These are phyloP conservation scores for Ceratobasidium sp. DNA, from an alignment of 1,284 basidiomycete genomes.

Conservation along the genomic window DNA sequence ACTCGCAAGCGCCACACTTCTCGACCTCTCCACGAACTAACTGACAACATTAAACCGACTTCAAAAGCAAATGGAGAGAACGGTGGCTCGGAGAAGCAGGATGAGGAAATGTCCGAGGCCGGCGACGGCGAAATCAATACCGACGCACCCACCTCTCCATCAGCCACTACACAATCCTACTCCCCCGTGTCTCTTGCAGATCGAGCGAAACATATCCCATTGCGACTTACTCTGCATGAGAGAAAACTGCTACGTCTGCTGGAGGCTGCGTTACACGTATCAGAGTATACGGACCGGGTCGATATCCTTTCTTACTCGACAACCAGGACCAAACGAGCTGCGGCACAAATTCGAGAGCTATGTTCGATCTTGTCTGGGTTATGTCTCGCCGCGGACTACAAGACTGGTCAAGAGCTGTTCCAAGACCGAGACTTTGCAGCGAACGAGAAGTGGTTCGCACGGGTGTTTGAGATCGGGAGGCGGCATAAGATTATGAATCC, in stretches of 20 bases:
- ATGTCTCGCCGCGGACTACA: constrained; percentile 82
- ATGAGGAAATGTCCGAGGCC: constrained; percentile 47
- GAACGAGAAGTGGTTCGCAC: constrained; percentile 81
- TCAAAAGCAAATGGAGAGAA: constrained; percentile 19
- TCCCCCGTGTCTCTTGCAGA: constrained; percentile 70
- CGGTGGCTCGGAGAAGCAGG: constrained; percentile 56
- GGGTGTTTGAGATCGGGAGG: constrained; percentile 55
- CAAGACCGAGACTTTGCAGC: constrained; percentile 79
- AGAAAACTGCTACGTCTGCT: constrained; percentile 83
- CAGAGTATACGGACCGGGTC: constrained; percentile 75
- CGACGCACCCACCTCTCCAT: constrained; percentile 53
- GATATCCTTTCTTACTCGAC: constrained; percentile 72
- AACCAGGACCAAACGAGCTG: constrained; percentile 83
- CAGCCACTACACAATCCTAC: constrained; percentile 48
- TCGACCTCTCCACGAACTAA: constrained; percentile 61
- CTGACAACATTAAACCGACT: constrained; percentile 34
- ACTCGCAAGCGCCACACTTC: constrained; percentile 73
- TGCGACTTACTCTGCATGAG: constrained; percentile 77
- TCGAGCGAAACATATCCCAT: constrained; percentile 79
- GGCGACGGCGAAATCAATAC: constrained; percentile 64
- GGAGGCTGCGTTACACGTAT: constrained; percentile 77
- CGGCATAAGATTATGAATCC: constrained; percentile 78
- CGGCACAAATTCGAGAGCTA: constrained; percentile 81
- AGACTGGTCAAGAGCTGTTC: constrained; percentile 85
- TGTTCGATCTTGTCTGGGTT: constrained; percentile 86